phyloP scores from a whole-genome alignment of 192 early-diverging fungal genomes.

The Globomyces pollinis-pini region DNA sequence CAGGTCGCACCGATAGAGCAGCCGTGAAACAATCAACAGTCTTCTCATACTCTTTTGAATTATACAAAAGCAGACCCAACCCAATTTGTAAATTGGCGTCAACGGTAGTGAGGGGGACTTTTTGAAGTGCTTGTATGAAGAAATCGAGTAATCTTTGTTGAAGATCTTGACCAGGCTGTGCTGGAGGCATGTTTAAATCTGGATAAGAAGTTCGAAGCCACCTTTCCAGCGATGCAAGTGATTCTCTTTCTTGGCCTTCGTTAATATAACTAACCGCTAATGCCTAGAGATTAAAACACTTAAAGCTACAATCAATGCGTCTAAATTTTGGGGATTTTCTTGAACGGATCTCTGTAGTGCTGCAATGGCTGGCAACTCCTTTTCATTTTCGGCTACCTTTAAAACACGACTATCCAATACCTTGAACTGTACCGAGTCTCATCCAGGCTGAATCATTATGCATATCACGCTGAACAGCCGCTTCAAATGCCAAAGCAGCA shows the following conservation, averaged over 20 bases:
- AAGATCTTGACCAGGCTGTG: conserved; percentile 24
- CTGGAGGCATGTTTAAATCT: conserved; percentile 29
- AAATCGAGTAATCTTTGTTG: conserved; percentile 65
- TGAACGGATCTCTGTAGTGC: conserved; percentile 70
- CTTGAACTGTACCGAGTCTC: conserved; percentile 73
- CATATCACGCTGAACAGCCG: conserved; percentile 63
- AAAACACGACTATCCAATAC: too few species aligned
- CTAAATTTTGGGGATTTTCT: conserved; percentile 39
- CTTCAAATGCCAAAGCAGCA: conserved; percentile 83
- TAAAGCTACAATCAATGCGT: conserved; percentile 17
- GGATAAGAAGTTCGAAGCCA: conserved; percentile 83
- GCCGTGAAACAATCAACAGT: conserved; percentile 90
- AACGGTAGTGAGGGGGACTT: conserved; percentile 37
- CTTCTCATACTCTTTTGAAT: conserved; percentile 87
- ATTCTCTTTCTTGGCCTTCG: conserved; percentile 71
- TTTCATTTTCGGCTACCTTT: conserved; percentile 96
- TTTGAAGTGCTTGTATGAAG: conserved; percentile 59
- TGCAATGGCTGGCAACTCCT: conserved; percentile 78
- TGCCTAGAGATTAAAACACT: conserved; percentile 41
- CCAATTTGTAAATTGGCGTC: conserved; percentile 89
- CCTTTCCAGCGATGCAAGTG: conserved; percentile 75
- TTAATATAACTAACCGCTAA: conserved; percentile 87
- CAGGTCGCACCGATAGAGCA: conserved; percentile 72
- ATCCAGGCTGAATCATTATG: conserved; percentile 72
- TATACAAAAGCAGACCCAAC: conserved; percentile 87